phyloP scores from a whole-genome alignment of 345 rosid species.

The Microcos paniculata region DNA sequence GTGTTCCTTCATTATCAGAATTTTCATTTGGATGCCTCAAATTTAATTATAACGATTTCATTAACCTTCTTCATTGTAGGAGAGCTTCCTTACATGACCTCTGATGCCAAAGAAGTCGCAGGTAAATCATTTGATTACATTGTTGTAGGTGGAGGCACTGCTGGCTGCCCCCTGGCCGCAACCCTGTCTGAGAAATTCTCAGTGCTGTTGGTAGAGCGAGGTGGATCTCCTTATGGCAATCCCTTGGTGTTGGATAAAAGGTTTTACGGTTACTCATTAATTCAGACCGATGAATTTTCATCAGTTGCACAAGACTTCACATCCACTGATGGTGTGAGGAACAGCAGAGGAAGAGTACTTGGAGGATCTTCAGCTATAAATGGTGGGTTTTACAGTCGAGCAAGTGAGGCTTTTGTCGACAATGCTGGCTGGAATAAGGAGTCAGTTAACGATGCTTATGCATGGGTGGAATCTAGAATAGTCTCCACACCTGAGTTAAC shows the following conservation, averaged over 20 bases:
- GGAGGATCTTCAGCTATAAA: conserved; percentile 73
- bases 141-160: conserved; percentile 68
- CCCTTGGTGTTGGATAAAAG: conserved; percentile 45
- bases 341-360: conserved; percentile 60
- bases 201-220: conserved; percentile 64
- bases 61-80: conserved; percentile 30
- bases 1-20: not conserved
- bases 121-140: conserved; percentile 79
- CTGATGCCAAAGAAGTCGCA: conserved; percentile 46
- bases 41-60: not conserved
- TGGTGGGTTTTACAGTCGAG: conserved; percentile 77
- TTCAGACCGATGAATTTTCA: conserved; percentile 56
- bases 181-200: conserved; percentile 62
- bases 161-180: conserved; percentile 71
- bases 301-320: conserved; percentile 61
- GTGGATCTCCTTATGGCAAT: conserved; percentile 61
- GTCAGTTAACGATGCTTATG: conserved; percentile 55
- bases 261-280: conserved; percentile 47
- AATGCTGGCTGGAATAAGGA: conserved; percentile 59
- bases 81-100: conserved; percentile 54
- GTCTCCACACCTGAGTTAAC: conserved; percentile 56
- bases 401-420: conserved; percentile 50
- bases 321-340: conserved; percentile 52
- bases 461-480: conserved; percentile 73
- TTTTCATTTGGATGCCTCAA: not conserved